Evolutionary conservation across 495 filamentous ascomycete species (phyloP).

Genomic region (Trichocladium antarcticum): DNA sequence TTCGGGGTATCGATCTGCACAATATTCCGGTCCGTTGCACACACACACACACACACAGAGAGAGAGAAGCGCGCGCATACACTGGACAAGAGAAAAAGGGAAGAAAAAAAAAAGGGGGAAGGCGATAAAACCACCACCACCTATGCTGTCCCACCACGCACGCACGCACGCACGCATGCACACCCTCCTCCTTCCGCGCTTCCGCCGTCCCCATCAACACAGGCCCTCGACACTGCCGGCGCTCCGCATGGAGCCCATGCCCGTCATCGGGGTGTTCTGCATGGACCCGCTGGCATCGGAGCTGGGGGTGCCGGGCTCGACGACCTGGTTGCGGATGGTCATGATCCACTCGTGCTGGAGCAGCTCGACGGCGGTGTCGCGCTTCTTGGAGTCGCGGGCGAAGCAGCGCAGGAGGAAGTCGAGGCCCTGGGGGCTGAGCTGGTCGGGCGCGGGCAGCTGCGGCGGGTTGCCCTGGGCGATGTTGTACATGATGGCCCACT

Average conservation of each 20-base stretch:
- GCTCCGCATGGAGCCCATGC: constrained; percentile 3
- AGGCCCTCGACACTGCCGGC: constrained; percentile 1
- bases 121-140: too few relatives aligned
- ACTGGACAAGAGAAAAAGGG: too few relatives aligned
- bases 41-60: too few relatives aligned
- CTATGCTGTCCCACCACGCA: too few relatives aligned
- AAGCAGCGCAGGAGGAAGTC: constrained; percentile 87
- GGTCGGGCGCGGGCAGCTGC: constrained; percentile 66
- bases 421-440: constrained; percentile 72
- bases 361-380: constrained; percentile 76
- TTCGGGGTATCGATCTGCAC: too few relatives aligned
- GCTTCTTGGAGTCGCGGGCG: constrained; percentile 65
- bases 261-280: constrained; percentile 28
- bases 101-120: too few relatives aligned
- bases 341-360: constrained; percentile 95
- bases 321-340: constrained; percentile 44
- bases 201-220: background rate
- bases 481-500: constrained; percentile 99
- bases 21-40: too few relatives aligned
- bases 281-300: constrained; percentile 35
- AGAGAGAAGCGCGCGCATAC: too few relatives aligned
- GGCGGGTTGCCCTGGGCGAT: constrained; percentile 94
- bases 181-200: too few relatives aligned
- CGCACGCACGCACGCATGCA: too few relatives aligned
- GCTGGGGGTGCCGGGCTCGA: constrained; percentile 45